Base-by-base conservation (phyloP, 768 basidiomycete genomes). In the Austroboletus festivus region DNA sequence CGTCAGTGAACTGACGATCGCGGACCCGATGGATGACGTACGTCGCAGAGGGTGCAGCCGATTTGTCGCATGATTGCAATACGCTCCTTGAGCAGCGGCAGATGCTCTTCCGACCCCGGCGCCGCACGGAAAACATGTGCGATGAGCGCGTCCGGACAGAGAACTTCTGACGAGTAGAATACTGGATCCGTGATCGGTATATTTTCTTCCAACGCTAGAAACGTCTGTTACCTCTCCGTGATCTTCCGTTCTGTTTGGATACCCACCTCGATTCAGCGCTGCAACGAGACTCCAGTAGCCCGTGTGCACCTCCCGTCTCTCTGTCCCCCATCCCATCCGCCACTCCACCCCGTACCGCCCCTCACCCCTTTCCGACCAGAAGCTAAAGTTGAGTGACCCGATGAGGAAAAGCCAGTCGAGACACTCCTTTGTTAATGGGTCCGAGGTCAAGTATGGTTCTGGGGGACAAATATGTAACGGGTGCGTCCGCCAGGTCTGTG, bases 211-310 rank as follows among this genome's bases (percentile, higher is more conserved):
- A 92, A 71, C 24, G 90, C 91, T n/a, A n/a, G n/a, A n/a, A n/a
- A n/a, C n/a, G n/a, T n/a, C n/a, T 93, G 52, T 28, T 30, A 26
- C 47, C 12, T 28, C 15, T 4, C 20, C 22, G 16, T 47, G 50
- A 47, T 19, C 31, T 50, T 42, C 22, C 23, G 31, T 13, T 13
- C 9, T 13, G n/a, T n/a, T n/a, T n/a, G n/a, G n/a, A n/a, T n/a
- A 53, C 71, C 34, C 53, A 89, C 90, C 91, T 75, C 85, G 72
- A 61, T 93, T 81, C n/a, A 93, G 61, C 2, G 89, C 81, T 26
- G 93, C 90, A 9, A 92, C 81, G 5, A 94, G 71, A 52, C 85
- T 86, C 88, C 89, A 91, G 59, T 95, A 95, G 0, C 92, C 92
- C 0, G 87, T 91, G 65, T 81, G 83, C 20, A 85, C 70, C 33